Evolutionary conservation across 352 stramenopile species (phyloP), one percentile per base, ranked within the genome.

Genomic region (Nothophytophthora sp.): DNA sequence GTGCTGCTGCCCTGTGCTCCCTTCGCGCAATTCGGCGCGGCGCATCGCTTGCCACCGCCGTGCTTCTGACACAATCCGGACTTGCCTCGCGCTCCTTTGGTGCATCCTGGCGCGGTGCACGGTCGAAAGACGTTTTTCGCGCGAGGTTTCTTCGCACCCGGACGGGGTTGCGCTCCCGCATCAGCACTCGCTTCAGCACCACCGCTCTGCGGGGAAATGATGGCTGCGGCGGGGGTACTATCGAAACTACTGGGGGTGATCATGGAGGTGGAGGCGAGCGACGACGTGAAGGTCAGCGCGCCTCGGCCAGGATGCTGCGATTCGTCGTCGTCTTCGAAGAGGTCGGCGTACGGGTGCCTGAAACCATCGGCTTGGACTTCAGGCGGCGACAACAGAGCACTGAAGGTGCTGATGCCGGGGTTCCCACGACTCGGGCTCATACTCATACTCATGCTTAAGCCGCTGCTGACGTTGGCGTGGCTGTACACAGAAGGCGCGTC

Each of bases 31-130:
- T 79, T 65, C 0, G 66, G 43, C 2, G 60, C 50, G 0, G 69
- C 66, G 43, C 87, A 96, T 16, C 79, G 77, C 60, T 92, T 92
- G 44, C 87, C 86, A 23, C 87, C 87, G 22, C 87, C 87, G 60
- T 96, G 87, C 48, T 89, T 86, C 22, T 93, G 86, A 34, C 87
- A 96, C 19, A 88, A 55, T n/a, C 83, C 80, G 10, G 77, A 90
- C 46, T 91, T 91, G 24, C 84, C 85, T 28, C 83, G 80, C 33
- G 81, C 83, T 32, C 81, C 79, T 56, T 94, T 94, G 34, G 69
- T 81, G 44, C 86, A 95, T 1, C 79, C 78, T 1, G 75, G 61
- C 1, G 60, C 36, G 13, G 66, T 75, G 40, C 86, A 95, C 13
- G 63, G 75, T 5, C 80, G 77, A 50, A 91, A 86, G 15, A 85